These are phyloP conservation scores for Pichia insulana DNA, from an alignment of 805 yeast species.

Conservation along the genomic window DNA sequence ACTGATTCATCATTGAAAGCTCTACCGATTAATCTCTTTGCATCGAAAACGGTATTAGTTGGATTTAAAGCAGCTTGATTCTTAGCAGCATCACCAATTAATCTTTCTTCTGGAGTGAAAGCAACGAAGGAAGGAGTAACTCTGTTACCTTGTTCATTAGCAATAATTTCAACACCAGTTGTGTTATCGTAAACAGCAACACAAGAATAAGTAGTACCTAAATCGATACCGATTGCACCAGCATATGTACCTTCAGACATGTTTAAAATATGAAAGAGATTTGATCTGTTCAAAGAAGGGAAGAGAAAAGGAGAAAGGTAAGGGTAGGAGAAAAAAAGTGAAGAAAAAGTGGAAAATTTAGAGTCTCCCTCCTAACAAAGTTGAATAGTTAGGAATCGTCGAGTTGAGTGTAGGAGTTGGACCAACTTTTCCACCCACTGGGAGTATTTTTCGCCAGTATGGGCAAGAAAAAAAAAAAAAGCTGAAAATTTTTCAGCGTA, in stretches of 20 bases:
- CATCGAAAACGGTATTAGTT: conserved; percentile 70
- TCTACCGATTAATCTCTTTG: conserved; percentile 76
- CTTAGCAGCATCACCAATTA: conserved; percentile 78
- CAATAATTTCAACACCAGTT: conserved; percentile 69
- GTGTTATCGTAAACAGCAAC: conserved; percentile 60
- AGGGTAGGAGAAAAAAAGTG: not conserved
- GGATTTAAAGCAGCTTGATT: conserved; percentile 78
- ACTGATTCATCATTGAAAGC: conserved; percentile 69
- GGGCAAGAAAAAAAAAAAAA: no score
- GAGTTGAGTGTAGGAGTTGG: no score
- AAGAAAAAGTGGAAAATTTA: conserved; percentile 1
- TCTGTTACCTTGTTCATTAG: conserved; percentile 82
- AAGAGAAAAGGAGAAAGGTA: not conserved
- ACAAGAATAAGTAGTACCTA: conserved; percentile 80
- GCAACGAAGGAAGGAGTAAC: conserved; percentile 78
- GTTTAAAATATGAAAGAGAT: conserved; percentile 22
- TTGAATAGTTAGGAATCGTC: no score
- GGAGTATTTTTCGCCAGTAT: no score
- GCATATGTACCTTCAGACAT: conserved; percentile 98
- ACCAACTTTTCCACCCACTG: no score
- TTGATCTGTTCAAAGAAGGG: not conserved
- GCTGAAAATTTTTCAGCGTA: conserved; percentile 8
- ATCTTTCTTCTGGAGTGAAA: conserved; percentile 69
- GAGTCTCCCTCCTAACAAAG: no score
- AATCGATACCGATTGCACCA: conserved; percentile 99